Evolutionary conservation across 2,329 filamentous ascomycete species (phyloP), one percentile per base, ranked within the genome.

Genomic region (Clonostachys sp.): DNA sequence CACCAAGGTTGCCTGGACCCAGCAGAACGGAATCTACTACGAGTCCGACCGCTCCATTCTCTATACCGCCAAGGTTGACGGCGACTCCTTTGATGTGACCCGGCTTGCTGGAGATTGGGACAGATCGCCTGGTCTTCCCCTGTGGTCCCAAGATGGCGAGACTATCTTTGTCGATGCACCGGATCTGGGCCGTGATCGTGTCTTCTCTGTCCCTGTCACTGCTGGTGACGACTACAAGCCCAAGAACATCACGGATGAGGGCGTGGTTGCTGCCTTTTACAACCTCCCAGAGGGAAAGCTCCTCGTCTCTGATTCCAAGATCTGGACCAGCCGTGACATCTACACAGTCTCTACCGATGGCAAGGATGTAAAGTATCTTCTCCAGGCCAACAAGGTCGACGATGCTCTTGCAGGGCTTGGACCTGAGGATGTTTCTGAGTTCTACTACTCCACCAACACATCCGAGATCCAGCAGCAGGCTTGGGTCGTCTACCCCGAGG

Each of bases 361-460:
- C 12, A 20, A 44, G 12, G 14, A 17, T 9, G 20, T 30, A 7
- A 24, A 46, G n/a, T 30, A 50, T n/a, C 17, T 20, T 24, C 42
- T 46, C 45, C 45, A 46, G 45, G 45, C 45, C 38, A 46, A 46
- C 45, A 41, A 42, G 45, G 45, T 34, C 7, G 45, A 46, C 17
- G 18, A 40, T 16, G 45, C 16, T 18, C 45, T 46, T 33, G 17
- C 16, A 18, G 45, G 45, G 4, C 45, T 46, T 16, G 45, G 45
- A 18, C 45, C 45, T 12, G 45, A 46, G 45, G 45, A 41, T 34
- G 38, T 46, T 7, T 41, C 35, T 14, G 45, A 46, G 45, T 46
- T 46, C 30, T 55, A 53, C 52, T 55, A 51, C 24, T 45, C n/a
- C 13, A 46, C 45, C 7, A 46, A 46, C 45, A 41, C 45, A 10